These are phyloP conservation scores for Sugiyamaella castrensis DNA, from an alignment of 1,139 yeast species.

Conservation along the genomic window DNA sequence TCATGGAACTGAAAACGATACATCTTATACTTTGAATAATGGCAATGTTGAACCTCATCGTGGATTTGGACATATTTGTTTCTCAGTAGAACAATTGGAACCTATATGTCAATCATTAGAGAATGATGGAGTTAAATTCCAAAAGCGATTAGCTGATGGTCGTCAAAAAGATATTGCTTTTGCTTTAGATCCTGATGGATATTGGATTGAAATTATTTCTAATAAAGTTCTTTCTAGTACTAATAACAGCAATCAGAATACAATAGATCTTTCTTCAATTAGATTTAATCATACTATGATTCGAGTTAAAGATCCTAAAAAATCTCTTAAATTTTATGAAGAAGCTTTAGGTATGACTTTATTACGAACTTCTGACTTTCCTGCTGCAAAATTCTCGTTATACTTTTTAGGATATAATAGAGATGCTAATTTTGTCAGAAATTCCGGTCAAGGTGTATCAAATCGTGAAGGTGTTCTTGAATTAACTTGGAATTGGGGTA, in stretches of 20 bases:
- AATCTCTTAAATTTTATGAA: conserved; percentile 71
- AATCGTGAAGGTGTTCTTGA: conserved; percentile 70
- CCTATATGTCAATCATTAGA: conserved; percentile 56
- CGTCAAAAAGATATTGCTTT: conserved; percentile 92
- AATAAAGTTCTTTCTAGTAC: conserved; percentile 45
- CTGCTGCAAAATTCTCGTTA: conserved; percentile 73
- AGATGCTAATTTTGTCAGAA: conserved; percentile 36
- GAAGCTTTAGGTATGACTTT: conserved; percentile 79
- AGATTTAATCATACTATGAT: conserved; percentile 90
- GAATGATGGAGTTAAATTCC: conserved; percentile 61
- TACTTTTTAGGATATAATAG: conserved; percentile 72
- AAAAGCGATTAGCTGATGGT: conserved; percentile 83
- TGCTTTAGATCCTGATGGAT: conserved; percentile 91
- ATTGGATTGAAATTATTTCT: conserved; percentile 90
- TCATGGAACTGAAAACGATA: conserved; percentile 68
- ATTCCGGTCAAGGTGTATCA: conserved; percentile 30
- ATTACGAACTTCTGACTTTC: conserved; percentile 52
- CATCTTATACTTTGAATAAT: conserved; percentile 57
- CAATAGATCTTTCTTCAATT: conserved; percentile 43
- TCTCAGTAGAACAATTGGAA: conserved; percentile 77
- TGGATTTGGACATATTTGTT: conserved; percentile 93
- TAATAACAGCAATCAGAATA: conserved; percentile 2
- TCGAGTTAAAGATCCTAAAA: conserved; percentile 79
- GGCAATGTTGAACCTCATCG: conserved; percentile 83
- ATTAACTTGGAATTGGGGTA: conserved; percentile 93